A percentile compares a stretch with the other conserved stretches of the same genome.
Evolutionary conservation across 371 early-diverging fungal genomes (phyloP).

Genomic region (Enterocytospora artemiae): DNA sequence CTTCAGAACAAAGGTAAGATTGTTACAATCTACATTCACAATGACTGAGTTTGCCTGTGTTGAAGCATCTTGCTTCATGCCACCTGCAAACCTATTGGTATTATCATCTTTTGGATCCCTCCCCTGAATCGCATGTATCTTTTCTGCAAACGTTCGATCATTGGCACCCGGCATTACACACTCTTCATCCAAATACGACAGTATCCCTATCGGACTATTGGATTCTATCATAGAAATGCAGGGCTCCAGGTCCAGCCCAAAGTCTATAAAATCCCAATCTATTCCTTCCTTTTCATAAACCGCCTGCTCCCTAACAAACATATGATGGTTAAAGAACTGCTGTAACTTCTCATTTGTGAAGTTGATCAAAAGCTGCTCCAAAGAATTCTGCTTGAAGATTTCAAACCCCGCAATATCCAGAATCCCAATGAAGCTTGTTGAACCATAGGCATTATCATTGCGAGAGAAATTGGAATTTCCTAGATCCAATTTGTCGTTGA

Average conservation of each 20-base stretch:
- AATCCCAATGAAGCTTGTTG: slow-evolving; percentile 79
- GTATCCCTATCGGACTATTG: slow-evolving; percentile 83
- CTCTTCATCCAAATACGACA: slow-evolving; percentile 94
- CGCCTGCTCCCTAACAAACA: slow-evolving; percentile 97
- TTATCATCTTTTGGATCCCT: no score
- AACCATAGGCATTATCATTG: not conserved
- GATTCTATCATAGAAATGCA: slow-evolving; percentile 94
- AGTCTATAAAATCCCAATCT: slow-evolving; percentile 95
- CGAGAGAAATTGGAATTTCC: slow-evolving; percentile 59
- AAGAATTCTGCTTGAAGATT: slow-evolving; percentile 86
- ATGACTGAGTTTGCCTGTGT: slow-evolving; percentile 29
- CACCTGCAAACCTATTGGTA: no score
- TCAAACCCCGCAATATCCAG: slow-evolving; percentile 99
- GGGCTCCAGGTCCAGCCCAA: slow-evolving; percentile 92
- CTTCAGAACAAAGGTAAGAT: slow-evolving; percentile 75
- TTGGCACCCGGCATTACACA: slow-evolving; percentile 92
- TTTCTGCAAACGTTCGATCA: slow-evolving; percentile 84
- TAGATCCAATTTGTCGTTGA: slow-evolving; percentile 69
- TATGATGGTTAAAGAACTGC: slow-evolving; percentile 99
- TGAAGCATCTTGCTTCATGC: no score
- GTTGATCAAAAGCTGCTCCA: slow-evolving; percentile 98
- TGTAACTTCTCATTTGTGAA: slow-evolving; percentile 98
- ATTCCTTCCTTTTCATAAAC: slow-evolving; percentile 89
- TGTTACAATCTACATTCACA: slow-evolving; percentile 61
- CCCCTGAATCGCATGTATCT: slow-evolving; percentile 62